Base-by-base conservation (phyloP, 2,329 filamentous ascomycete species). In the Xylaria hypoxylon region DNA sequence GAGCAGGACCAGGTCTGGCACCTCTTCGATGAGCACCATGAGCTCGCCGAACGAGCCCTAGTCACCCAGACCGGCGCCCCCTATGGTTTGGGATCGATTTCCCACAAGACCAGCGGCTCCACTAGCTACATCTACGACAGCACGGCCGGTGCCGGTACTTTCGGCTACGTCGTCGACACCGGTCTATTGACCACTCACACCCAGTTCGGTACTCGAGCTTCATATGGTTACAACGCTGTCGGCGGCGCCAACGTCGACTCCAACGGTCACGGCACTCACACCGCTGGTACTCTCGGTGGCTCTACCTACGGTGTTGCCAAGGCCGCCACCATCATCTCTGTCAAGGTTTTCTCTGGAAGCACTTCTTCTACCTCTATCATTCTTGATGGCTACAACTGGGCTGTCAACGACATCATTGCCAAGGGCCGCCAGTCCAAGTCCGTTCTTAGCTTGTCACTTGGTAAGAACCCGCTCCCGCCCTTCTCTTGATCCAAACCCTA, bases 371-470 rank as follows among this genome's bases (percentile, higher is more conserved):
- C 73, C 6, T 68, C 74, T 1, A 70, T 72, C 59, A 73, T 77
- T 58, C 55, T 77, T 10, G 71, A 72, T 52, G 74, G 74, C 19
- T 74, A 66, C 67, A 70, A 70, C 67, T 83, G 80, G 79, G 83
- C 83, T 13, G 80, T 80, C 59, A 79, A 80, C 71, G 80, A 85
- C 74, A 83, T 85, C 68, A 74, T 77, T 42, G 76, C 72, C 69
- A 81, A 80, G 31, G 75, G 77, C 28, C 81, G 82, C 8, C 65
- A 76, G 53, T 71, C 61, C 47, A 78, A 77, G n/a, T 77, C 86
- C 6, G 85, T 87, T 26, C 79, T 87, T 65, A 85, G 80, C 78
- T 80, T 89, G 82, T 87, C 84, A 13, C 80, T 89, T 1, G 85
- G 72, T 73, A 72, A 70, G 70, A 58, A 47, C 1, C n/a, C 24